Evolutionary conservation across 1,284 basidiomycete genomes (phyloP), one percentile per base, ranked within the genome.

Genomic region (Cerioporus squamosus): DNA sequence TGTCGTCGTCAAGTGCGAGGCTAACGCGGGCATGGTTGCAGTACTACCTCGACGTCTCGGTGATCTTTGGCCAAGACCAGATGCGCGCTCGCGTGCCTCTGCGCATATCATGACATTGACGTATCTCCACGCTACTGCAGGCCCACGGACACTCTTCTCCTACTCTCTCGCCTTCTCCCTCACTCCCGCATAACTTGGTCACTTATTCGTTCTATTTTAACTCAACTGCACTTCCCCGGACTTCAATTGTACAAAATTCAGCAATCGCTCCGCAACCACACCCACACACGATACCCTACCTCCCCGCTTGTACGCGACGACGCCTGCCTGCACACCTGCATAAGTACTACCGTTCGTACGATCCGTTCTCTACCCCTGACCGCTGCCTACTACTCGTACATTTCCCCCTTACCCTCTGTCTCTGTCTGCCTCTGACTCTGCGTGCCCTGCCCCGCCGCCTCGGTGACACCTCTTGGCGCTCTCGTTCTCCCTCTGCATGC

Each of bases 11-110:
- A 15, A 26, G 17, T 45, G 38, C 50, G n/a, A n/a, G 31, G 8
- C 17, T 31, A 7, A 40, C 7, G 23, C n/a, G 51, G 38, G 39
- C 20, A 44, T n/a, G 24, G 57, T 49, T 51, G 18, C 64, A 90
- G 87, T 90, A 90, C 74, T 89, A 86, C 68, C 72, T 89, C 44
- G 86, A 89, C 56, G 79, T 88, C 26, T 86, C 86, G 44, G 86
- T 90, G 40, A 70, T 85, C 44, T 75, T 86, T 43, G 84, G 84
- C 20, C 81, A 84, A 62, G 85, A 89, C 65, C 81, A 83, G 55
- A 70, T 84, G 48, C 79, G 84, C 53, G 84, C 82, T 29, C 80
- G 84, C 29, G 74, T 90, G 49, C 86, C 86, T 8, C 73, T 90
- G 53, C 79, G 77, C 47, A 75, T 90, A 61, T 72, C 78, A 57